Evolutionary conservation across 805 yeast genomes (phyloP).

Genomic region (Helenozyma baotianmanensis): DNA sequence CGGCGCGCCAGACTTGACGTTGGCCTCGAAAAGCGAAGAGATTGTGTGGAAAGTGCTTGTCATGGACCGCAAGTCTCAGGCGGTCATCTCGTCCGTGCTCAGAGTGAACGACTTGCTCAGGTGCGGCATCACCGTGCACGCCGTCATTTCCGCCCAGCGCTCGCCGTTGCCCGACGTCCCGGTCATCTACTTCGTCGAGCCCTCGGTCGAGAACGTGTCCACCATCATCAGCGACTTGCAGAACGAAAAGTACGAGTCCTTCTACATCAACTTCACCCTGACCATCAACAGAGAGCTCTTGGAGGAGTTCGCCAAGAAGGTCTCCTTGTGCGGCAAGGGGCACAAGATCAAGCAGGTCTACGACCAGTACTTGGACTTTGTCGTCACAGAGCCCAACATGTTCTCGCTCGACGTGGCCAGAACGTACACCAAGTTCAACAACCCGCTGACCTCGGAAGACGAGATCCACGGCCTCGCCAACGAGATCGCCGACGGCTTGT

Average conservation of each 20-base stretch:
- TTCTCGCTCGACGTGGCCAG: conserved; percentile 70
- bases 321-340: conserved; percentile 68
- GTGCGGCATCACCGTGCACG: conserved; percentile 89
- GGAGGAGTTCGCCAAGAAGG: conserved; percentile 84
- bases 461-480: conserved; percentile 66
- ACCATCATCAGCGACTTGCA: conserved; percentile 68
- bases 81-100: conserved; percentile 84
- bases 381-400: conserved; percentile 88
- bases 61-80: conserved; percentile 75
- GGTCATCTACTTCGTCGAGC: conserved; percentile 85
- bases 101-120: conserved; percentile 86
- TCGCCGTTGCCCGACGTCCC: conserved; percentile 93
- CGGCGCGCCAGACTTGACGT: conserved; percentile 48
- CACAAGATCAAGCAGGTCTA: conserved; percentile 77
- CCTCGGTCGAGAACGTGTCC: conserved; percentile 71
- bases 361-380: conserved; percentile 89
- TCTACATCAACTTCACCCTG: conserved; percentile 83
- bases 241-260: conserved; percentile 69
- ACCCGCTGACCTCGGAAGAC: conserved; percentile 69
- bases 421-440: conserved; percentile 66
- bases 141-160: conserved; percentile 64
- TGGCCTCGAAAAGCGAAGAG: conserved; percentile 57
- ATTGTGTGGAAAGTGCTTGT: conserved; percentile 88
- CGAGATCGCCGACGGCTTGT: conserved; percentile 71
- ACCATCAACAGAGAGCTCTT: conserved; percentile 70